These are phyloP conservation scores for Silene vulgaris DNA, from an alignment of 179 eudicot species.

Conservation along the genomic window DNA sequence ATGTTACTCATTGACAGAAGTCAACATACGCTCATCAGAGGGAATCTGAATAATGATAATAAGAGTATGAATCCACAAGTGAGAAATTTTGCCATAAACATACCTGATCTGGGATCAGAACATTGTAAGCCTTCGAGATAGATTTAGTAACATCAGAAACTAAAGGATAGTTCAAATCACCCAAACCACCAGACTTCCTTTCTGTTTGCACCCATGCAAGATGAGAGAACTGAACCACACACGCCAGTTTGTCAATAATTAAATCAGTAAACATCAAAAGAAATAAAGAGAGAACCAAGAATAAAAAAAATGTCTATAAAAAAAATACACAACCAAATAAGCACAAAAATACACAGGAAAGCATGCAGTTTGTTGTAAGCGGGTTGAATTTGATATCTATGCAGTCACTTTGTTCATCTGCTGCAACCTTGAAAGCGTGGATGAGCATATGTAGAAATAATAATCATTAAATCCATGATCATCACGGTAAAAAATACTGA, in stretches of 20 bases:
- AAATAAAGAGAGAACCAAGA: background rate
- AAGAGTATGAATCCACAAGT: background rate
- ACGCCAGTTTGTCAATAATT: conserved; percentile 3
- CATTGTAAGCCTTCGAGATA: conserved; percentile 64
- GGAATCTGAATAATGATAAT: background rate
- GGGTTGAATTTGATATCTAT: background rate
- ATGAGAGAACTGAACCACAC: conserved; percentile 71
- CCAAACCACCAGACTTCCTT: conserved; percentile 92
- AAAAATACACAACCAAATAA: background rate
- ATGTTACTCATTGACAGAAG: too few species aligned
- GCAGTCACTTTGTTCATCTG: background rate
- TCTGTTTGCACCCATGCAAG: conserved; percentile 99
- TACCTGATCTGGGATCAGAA: conserved; percentile 89
- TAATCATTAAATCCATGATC: too few species aligned
- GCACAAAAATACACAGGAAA: background rate
- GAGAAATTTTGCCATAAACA: background rate
- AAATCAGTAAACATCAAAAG: background rate
- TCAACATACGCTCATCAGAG: too few species aligned
- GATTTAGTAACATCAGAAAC: conserved; percentile 89
- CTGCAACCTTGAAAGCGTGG: background rate
- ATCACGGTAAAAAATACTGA: too few species aligned
- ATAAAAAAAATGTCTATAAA: background rate
- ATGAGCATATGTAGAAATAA: background rate
- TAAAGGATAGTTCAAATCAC: conserved; percentile 79
- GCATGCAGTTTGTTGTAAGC: background rate